Evolutionary conservation across 225 moss, liverwort and hornwort species (phyloP), one percentile per base, ranked within the genome.

Genomic region (Sphagnum tenellum): DNA sequence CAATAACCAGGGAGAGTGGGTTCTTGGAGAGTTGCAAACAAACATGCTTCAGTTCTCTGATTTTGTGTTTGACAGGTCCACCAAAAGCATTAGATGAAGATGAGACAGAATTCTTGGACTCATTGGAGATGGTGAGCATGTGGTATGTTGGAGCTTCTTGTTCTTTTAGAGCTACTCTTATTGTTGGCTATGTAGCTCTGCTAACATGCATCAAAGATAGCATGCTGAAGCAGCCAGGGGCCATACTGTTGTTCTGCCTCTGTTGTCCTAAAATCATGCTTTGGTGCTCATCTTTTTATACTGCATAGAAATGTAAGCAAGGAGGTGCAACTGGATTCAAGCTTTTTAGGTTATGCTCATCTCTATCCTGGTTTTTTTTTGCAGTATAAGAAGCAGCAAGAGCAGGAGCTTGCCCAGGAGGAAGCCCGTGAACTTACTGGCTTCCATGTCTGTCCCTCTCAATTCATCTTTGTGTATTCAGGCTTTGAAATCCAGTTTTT

Each of bases 51-150:
- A 29, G 29, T 29, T 29, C 29, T 29, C 29, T 29, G 29, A 47
- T 68, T 48, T 66, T 4, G 54, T 69, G 65, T 53, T 48, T 65
- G 52, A 46, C 79, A 94, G 94, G 75, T 61, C 93, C 98, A 59
- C 98, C 98, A 0, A 98, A 98, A 81, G 93, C 98, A 48, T 76
- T 98, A 67, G 98, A 98, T 74, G 90, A 93, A 71, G 98, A 93
- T 67, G 98, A 98, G 72, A 82, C 93, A 49, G 98, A 98, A 65
- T 98, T 98, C 69, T 70, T 98, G 77, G 93, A 98, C 64, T 80
- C 90, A 60, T 80, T 98, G 82, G 93, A 93, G 90, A 93, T 80
- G 90, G 90, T 90, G 90, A 94, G 90, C 84, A 81, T 94, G 88
- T 79, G 69, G 76, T 78, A 81, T 79, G 74, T 66, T 65, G 79